These are phyloP conservation scores for Delphinella strobiligena DNA, from an alignment of 2,329 filamentous ascomycete genomes.

Conservation along the genomic window DNA sequence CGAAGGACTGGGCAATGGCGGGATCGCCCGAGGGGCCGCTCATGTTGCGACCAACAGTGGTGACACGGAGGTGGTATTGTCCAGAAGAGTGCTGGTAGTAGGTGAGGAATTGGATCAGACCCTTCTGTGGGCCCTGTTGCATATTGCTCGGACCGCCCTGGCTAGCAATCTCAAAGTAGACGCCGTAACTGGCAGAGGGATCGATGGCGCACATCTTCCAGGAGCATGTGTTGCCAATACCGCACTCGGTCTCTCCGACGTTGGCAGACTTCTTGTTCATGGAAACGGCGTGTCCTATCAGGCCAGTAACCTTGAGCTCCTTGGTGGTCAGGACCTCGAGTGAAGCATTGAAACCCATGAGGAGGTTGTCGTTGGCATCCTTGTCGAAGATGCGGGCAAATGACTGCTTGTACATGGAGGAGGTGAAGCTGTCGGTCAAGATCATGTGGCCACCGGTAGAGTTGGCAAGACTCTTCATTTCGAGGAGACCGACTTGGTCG, in stretches of 20 bases:
- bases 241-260: constrained; percentile 94
- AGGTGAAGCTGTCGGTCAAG: constrained; percentile 93
- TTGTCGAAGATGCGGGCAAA: constrained; percentile 97
- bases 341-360: constrained; percentile 97
- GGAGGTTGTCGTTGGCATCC: constrained; percentile 81
- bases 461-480: constrained; percentile 97
- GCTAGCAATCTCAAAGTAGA: constrained; percentile 96
- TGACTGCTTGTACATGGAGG: constrained; percentile 98
- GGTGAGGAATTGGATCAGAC: constrained; percentile 95
- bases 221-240: constrained; percentile 94
- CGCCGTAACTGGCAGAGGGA: constrained; percentile 80
- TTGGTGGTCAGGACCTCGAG: constrained; percentile 95
- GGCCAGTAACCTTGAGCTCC: constrained; percentile 91
- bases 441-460: constrained; percentile 98
- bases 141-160: constrained; percentile 79
- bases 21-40: constrained; percentile 91
- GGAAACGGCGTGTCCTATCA: constrained; percentile 93
- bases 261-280: constrained; percentile 97
- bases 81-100: constrained; percentile 98
- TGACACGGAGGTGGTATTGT: constrained; percentile 91
- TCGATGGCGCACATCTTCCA: constrained; percentile 99
- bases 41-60: constrained; percentile 80
- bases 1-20: constrained; percentile 90
- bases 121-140: constrained; percentile 78
- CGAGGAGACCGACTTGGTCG: constrained; percentile 89